A percentile compares a stretch with the other conserved stretches of the same genome.
phyloP scores from a whole-genome alignment of 2,329 filamentous ascomycete species.

The Pestalotiopsis sp. region DNA sequence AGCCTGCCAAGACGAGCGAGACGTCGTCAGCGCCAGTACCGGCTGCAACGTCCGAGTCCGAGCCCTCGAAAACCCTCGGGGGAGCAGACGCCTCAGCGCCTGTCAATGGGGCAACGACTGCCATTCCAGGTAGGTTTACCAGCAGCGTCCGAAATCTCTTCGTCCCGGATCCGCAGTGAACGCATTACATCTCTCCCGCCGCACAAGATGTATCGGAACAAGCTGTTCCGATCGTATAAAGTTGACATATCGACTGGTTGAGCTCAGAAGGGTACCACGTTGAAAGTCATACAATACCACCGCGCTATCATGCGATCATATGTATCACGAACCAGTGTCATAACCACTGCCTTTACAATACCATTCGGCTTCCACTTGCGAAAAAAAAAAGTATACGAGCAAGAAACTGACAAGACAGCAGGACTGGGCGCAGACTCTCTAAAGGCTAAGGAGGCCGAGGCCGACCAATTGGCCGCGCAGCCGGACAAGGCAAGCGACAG shows the following conservation, averaged over 20 bases:
- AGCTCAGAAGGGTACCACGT: too few relatives aligned
- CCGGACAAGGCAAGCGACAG: slow-evolving; percentile 27
- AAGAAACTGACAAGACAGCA: background rate
- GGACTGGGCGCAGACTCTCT: background rate
- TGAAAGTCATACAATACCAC: too few relatives aligned
- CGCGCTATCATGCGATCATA: too few relatives aligned
- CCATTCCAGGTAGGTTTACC: background rate
- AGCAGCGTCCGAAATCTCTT: background rate
- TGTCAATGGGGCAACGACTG: background rate
- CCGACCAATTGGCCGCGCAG: slow-evolving; percentile 16
- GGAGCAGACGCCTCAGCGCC: background rate
- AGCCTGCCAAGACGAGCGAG: slow-evolving; percentile 22
- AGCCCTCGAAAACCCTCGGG: slow-evolving; percentile 12
- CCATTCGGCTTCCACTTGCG: background rate
- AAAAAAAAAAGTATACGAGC: background rate
- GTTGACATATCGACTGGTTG: too few relatives aligned
- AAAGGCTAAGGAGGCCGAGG: background rate
- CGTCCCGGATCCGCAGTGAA: background rate
- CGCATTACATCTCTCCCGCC: background rate
- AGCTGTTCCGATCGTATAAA: background rate
- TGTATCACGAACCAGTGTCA: too few relatives aligned
- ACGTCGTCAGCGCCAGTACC: background rate
- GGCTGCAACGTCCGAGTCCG: background rate
- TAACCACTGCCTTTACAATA: background rate
- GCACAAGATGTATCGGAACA: background rate